Evolutionary conservation across 495 filamentous ascomycete genomes (phyloP), one percentile per base, ranked within the genome.

Genomic region (Copromyces sp.): DNA sequence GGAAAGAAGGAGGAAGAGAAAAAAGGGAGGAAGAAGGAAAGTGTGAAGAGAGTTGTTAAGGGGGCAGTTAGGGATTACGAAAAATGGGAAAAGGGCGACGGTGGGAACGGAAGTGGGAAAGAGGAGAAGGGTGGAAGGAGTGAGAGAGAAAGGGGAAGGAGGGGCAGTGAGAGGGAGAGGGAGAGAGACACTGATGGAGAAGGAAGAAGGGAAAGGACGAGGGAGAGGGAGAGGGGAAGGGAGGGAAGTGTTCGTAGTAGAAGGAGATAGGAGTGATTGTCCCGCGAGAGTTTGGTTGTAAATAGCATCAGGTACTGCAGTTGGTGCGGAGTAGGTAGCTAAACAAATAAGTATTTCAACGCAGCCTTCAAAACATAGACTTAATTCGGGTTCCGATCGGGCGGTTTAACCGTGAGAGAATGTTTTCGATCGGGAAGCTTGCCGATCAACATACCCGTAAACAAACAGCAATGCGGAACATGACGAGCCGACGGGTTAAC

Each of bases 31-130:
- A 41, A 39, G 40, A 61, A 29, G 35, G 65, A 61, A 39, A 35
- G 37, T 37, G 69, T 42, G 6, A 73, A 45, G 72, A 73, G 44
- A 53, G 72, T 71, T 8, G 70, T 40, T 9, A 73, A 71, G 69
- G 44, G 69, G 24, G 32, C 38, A 24, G 47, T 71, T 9, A 53
- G 37, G 38, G 39, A 39, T 41, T 14, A 53, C 20, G 39, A 65
- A 14, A 17, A 12, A 16, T 38, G 61, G 40, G 39, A 65, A 14
- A 65, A 65, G 14, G 53, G 1, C 2, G 29, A 17, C 32, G 29
- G 12, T 2, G 53, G 38, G 8, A 45, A 70, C 8, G 16, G 32
- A 5, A 20, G 17, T 45, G 42, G 32, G 53, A 16, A 73, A 39
- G 68, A 41, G 11, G 68, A 39, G 29, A 69, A 70, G n/a, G 9